Base-by-base conservation (phyloP, 2,329 filamentous ascomycete genomes). In the Davidsoniella virescens region DNA sequence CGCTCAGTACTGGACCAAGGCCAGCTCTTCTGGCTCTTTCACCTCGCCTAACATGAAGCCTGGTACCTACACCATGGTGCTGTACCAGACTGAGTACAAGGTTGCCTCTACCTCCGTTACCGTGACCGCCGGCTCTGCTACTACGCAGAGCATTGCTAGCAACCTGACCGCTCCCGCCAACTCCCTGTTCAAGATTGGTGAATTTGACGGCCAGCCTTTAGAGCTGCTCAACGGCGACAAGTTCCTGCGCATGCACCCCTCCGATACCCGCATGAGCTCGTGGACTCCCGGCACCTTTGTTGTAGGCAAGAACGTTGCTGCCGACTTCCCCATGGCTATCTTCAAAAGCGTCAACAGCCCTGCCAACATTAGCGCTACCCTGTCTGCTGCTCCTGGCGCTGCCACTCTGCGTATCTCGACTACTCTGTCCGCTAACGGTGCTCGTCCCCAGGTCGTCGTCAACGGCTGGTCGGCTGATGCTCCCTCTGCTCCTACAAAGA, bases 141-240 rank as follows among this genome's bases (percentile, higher is more conserved):
- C 67, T 0, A 69, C 65, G 2, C 66, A 68, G 46, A 68, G 71
- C 58, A 77, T 79, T 44, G 67, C 70, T 2, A 70, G 69, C 29
- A 64, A 65, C 1, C 29, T 62, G 52, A 67, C 68, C 3, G 61
- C 65, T 10, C 67, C 70, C 4, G 68, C 68, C 42, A 72, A 64
- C 1, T 73, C 73, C 0, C 65, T 83, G 49, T 83, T 73, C 67
- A 72, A 74, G 56, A 80, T 83, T 45, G 80, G 80, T 23, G 70
- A 76, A 18, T 80, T 75, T 65, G 80, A 84, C 56, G 78, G 79
- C 44, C 69, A 75, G 61, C 76, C 76, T 17, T 73, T 67, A 5
- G 78, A 76, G 14, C 80, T 84, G 67, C 71, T 71, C 55, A 83
- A 84, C 59, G 78, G 78, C 12, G 78, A 72, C 50, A 80, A 80